Base-by-base conservation (phyloP, 2,329 filamentous ascomycete species). In the Calonectria pseudoreteaudii region DNA sequence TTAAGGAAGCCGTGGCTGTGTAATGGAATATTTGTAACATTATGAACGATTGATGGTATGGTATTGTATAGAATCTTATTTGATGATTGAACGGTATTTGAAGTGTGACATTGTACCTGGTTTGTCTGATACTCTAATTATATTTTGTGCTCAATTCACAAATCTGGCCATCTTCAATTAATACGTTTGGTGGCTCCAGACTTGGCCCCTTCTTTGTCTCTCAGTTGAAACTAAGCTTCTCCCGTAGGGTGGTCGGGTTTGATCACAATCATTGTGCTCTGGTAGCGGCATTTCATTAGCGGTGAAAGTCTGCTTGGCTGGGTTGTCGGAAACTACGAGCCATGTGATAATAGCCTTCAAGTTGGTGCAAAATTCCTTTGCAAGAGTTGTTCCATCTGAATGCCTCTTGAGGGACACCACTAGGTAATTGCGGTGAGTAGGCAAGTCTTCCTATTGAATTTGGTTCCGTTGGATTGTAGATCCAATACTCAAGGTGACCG, bases 1-100 rank as follows among this genome's bases (percentile, higher is more conserved):
- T 91, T 20, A 78, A 84, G 68, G 76, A 80, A 28, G 67, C 84
- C 20, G 77, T 85, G 66, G 78, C 62, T 62, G 65, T 53, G 53
- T 80, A 66, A 77, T 9, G 47, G 60, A 14, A 56, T 28, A 52
- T 28, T 56, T 70, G 31, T 72, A 66, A 62, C 71, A 68, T 20
- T 62, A 74, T 31, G 67, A 74, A 70, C 34, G 68, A 75, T 64
- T 71, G 64, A 44, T 31, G 49, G 66, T 30, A 65, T 77, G 66
- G 71, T 56, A 41, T 28, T 75, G 44, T 77, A 79, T 49, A 77
- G 26, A 74, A 79, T 52, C 70, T 66, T n/a, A 67, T 38, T 56
- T 72, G 52, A 75, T 62, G 34, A 68, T 38, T 71, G 69, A 69
- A 71, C 47, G 49, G 6, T 36, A 69, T 52, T 56, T 58, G 9